phyloP scores from a whole-genome alignment of 441 rosid species.

The Jatropha podagrica region DNA sequence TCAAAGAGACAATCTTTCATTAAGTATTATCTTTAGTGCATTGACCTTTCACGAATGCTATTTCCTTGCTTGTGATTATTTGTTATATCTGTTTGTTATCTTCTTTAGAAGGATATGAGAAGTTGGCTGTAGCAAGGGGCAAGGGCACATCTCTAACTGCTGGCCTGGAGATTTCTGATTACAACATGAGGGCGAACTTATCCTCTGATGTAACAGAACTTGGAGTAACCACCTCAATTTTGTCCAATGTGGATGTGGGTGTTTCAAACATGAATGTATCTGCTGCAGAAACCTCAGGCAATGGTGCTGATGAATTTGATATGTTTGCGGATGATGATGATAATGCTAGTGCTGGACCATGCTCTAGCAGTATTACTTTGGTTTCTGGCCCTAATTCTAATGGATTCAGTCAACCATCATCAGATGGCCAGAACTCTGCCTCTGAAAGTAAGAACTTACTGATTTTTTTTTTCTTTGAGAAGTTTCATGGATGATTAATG shows the following conservation, averaged over 20 bases:
- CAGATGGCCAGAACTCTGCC: slow-evolving; percentile 25
- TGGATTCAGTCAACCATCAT: slow-evolving; percentile 34
- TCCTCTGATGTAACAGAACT: slow-evolving; percentile 24
- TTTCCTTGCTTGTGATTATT: neutral
- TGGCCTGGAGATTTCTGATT: slow-evolving; percentile 23
- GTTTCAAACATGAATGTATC: slow-evolving; percentile 31
- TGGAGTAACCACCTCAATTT: slow-evolving; percentile 32
- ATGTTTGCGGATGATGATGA: slow-evolving; percentile 89
- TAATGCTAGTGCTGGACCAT: slow-evolving; percentile 34
- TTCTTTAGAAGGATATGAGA: slow-evolving; percentile 80
- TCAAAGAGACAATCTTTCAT: neutral
- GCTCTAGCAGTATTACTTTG: slow-evolving; percentile 31
- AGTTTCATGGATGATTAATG: neutral
- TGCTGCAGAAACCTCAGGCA: slow-evolving; percentile 30
- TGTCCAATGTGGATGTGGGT: slow-evolving; percentile 26
- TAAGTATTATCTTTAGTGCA: neutral
- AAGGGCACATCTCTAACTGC: slow-evolving; percentile 30
- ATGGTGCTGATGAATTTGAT: slow-evolving; percentile 51
- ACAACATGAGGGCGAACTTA: slow-evolving; percentile 24
- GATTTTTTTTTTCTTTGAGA: neutral
- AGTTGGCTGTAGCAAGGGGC: slow-evolving; percentile 55
- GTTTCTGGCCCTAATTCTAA: slow-evolving; percentile 34
- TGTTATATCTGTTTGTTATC: neutral
- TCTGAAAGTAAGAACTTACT: slow-evolving; percentile 41
- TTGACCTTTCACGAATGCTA: neutral